Evolutionary conservation across 768 basidiomycete genomes (phyloP).

Genomic region (Suillus luteus): DNA sequence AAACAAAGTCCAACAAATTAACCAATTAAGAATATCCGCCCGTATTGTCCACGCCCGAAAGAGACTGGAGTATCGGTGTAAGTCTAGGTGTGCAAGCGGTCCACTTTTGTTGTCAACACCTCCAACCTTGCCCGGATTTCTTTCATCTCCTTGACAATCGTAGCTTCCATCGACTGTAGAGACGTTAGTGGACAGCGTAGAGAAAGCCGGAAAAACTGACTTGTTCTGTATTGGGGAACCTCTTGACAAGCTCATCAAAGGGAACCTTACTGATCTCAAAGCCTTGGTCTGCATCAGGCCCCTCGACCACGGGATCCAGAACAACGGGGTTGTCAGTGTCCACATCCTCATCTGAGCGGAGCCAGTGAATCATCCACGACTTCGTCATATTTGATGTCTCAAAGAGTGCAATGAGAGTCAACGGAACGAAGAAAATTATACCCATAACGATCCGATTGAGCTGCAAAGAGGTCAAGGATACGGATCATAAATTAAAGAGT

Average conservation of each 20-base stretch:
- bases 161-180: slow-evolving; percentile 68
- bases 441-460: slow-evolving; percentile 81
- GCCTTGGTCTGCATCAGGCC: slow-evolving; percentile 52
- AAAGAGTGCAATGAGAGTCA: slow-evolving; percentile 70
- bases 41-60: not conserved
- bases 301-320: slow-evolving; percentile 63
- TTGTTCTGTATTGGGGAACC: slow-evolving; percentile 71
- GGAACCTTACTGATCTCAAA: slow-evolving; percentile 68
- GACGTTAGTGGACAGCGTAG: slow-evolving; percentile 12
- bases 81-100: slow-evolving; percentile 25
- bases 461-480: slow-evolving; percentile 34
- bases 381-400: slow-evolving; percentile 62
- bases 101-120: slow-evolving; percentile 39
- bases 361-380: slow-evolving; percentile 71
- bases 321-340: slow-evolving; percentile 52
- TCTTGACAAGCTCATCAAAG: slow-evolving; percentile 68
- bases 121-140: slow-evolving; percentile 50
- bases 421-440: slow-evolving; percentile 78
- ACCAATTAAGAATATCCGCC: not conserved
- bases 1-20: not conserved
- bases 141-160: slow-evolving; percentile 64
- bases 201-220: slow-evolving; percentile 42
- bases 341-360: slow-evolving; percentile 59
- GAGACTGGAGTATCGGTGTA: not conserved
- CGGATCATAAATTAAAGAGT: not conserved